These are phyloP conservation scores for Amoeboaphelidium protococcarum DNA, from an alignment of 371 early-diverging fungal genomes.

Conservation along the genomic window DNA sequence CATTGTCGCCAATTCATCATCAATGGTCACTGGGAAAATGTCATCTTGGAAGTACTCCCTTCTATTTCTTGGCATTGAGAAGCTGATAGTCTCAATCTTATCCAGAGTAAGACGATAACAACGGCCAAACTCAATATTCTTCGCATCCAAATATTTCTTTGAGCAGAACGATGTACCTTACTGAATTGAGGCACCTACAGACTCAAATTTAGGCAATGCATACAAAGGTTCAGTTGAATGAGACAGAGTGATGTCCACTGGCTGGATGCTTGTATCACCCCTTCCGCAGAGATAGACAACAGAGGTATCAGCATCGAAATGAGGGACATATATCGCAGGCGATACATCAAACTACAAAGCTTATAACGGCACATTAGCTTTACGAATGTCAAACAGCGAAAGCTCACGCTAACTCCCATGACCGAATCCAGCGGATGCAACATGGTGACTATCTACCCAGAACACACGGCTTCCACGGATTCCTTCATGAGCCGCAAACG, in stretches of 20 bases:
- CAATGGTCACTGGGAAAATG: slow-evolving; percentile 34
- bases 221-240: neutral
- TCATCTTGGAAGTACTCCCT: slow-evolving; percentile 68
- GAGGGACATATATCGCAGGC: slow-evolving; percentile 36
- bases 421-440: neutral
- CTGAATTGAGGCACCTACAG: slow-evolving; percentile 16
- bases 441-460: neutral
- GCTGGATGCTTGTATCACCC: slow-evolving; percentile 7
- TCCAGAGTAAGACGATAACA: slow-evolving; percentile 34
- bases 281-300: slow-evolving; percentile 32
- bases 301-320: slow-evolving; percentile 33
- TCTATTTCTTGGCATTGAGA: slow-evolving; percentile 42
- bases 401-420: slow-evolving; percentile 30
- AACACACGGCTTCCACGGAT: neutral
- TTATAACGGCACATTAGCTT: slow-evolving; percentile 15
- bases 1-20: slow-evolving; percentile 20
- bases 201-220: neutral
- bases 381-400: slow-evolving; percentile 18
- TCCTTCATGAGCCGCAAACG: neutral
- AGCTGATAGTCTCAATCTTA: slow-evolving; percentile 33
- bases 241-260: neutral
- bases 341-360: slow-evolving; percentile 31
- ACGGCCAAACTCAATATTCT: slow-evolving; percentile 26
- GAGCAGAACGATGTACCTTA: slow-evolving; percentile 36
- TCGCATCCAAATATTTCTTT: slow-evolving; percentile 30